These are phyloP conservation scores for Cyclotella atomus DNA, from an alignment of 108 stramenopile genomes.

Conservation along the genomic window DNA sequence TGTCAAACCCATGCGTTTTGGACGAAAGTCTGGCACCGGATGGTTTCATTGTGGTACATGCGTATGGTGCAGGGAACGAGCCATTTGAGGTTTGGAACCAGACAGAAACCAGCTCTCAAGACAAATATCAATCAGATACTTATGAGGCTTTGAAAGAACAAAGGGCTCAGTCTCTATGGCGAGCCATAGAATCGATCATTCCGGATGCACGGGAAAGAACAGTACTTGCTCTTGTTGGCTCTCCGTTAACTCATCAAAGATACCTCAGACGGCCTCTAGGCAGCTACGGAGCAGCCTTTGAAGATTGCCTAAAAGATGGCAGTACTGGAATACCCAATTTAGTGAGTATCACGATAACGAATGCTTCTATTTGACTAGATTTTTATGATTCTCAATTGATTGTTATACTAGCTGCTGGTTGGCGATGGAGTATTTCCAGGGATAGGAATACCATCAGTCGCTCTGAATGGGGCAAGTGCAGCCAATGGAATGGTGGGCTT, in stretches of 20 bases:
- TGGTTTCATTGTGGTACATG: constrained; percentile 90
- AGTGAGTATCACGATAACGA: no score
- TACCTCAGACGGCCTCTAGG: constrained; percentile 82
- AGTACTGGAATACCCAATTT: constrained; percentile 72
- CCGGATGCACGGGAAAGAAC: constrained; percentile 83
- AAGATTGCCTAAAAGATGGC: constrained; percentile 84
- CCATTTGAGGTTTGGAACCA: constrained; percentile 86
- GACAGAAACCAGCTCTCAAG: constrained; percentile 33
- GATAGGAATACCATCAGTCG: constrained; percentile 86
- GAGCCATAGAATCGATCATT: constrained; percentile 88
- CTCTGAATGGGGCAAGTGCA: constrained; percentile 87
- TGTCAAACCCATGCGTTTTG: constrained; percentile 87
- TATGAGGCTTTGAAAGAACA: constrained; percentile 82
- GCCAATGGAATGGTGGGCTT: constrained; percentile 79
- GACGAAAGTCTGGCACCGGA: constrained; percentile 82
- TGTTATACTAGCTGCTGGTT: no score
- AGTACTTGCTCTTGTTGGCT: constrained; percentile 81
- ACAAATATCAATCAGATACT: constrained; percentile 29
- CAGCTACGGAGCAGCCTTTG: constrained; percentile 89
- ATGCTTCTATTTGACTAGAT: no score
- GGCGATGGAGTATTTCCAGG: constrained; percentile 89
- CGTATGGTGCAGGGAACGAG: constrained; percentile 92
- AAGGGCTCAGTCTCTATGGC: constrained; percentile 83
- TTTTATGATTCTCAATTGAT: no score
- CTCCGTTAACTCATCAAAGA: constrained; percentile 91